Conservation (phyloP, 1,284 basidiomycete genomes). For the Gastroboletus turbinatus region DNA sequence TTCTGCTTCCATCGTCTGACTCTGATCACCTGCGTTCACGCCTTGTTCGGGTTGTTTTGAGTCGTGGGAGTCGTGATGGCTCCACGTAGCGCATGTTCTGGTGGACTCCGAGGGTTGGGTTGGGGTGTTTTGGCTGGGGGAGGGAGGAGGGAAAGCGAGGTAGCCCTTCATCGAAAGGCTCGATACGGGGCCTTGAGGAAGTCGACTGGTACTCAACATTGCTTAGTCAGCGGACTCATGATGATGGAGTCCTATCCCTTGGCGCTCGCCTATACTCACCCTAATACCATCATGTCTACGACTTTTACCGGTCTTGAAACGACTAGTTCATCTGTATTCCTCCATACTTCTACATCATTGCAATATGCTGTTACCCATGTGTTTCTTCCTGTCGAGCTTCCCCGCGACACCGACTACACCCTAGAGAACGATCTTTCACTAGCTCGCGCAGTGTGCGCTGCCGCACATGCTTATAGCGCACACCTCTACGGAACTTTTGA, state of each 20-base stretch:
- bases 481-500: neutral
- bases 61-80: neutral
- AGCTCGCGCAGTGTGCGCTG: neutral
- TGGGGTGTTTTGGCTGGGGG: neutral
- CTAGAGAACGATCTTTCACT: constrained; percentile 13
- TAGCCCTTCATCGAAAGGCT: constrained; percentile 24
- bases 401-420: constrained; percentile 14
- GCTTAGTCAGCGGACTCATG: neutral
- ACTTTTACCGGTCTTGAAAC: neutral
- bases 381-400: constrained; percentile 22
- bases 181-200: too few species aligned
- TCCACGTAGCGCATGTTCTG: constrained; percentile 3
- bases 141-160: constrained; percentile 25
- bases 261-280: too few species aligned
- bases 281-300: neutral
- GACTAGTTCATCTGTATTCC: neutral
- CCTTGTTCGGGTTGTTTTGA: neutral
- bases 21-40: neutral
- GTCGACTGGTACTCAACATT: neutral
- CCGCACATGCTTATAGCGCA: neutral
- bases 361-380: neutral
- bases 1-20: constrained; percentile 15
- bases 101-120: neutral
- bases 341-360: neutral
- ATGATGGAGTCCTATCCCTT: too few species aligned